phyloP scores from a whole-genome alignment of 768 basidiomycete genomes.

The Harrya chromipes region DNA sequence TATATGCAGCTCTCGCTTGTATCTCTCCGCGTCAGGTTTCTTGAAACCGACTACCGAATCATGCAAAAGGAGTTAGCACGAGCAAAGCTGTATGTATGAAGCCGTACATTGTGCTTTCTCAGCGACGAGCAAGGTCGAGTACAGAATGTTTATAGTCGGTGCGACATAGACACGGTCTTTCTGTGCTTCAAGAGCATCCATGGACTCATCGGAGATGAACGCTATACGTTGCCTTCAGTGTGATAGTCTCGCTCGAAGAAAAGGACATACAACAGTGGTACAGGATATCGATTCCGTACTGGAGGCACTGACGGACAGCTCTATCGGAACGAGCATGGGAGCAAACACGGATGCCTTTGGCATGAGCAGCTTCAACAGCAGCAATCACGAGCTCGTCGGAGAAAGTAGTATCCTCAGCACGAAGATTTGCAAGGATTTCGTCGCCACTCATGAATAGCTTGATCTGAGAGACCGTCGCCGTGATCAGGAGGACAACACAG shows the following conservation, averaged over 20 bases:
- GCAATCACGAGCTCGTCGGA: slow-evolving; percentile 32
- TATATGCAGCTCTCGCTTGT: slow-evolving; percentile 33
- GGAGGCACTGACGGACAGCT: slow-evolving; percentile 32
- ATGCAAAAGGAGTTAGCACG: background rate
- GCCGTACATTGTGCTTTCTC: slow-evolving; percentile 23
- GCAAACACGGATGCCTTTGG: slow-evolving; percentile 35
- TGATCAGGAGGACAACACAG: background rate
- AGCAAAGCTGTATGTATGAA: background rate
- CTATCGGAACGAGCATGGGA: slow-evolving; percentile 37
- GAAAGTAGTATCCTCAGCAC: slow-evolving; percentile 36
- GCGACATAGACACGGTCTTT: slow-evolving; percentile 34
- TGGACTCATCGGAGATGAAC: slow-evolving; percentile 36
- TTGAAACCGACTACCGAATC: slow-evolving; percentile 19
- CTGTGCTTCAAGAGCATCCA: slow-evolving; percentile 36
- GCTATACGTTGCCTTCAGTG: slow-evolving; percentile 19
- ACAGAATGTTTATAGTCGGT: slow-evolving; percentile 32
- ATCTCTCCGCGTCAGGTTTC: slow-evolving; percentile 17
- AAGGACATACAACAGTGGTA: slow-evolving; percentile 25
- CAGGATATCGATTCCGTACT: slow-evolving; percentile 35
- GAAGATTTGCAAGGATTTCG: slow-evolving; percentile 33
- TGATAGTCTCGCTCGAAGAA: background rate
- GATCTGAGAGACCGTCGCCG: slow-evolving; percentile 15
- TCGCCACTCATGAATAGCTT: slow-evolving; percentile 38
- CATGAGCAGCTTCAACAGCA: slow-evolving; percentile 35
- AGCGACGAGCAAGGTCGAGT: slow-evolving; percentile 26